Evolutionary conservation across 805 yeast species (phyloP), one percentile per base, ranked within the genome.

Genomic region (Cyberlindnera samutprakarnensis): DNA sequence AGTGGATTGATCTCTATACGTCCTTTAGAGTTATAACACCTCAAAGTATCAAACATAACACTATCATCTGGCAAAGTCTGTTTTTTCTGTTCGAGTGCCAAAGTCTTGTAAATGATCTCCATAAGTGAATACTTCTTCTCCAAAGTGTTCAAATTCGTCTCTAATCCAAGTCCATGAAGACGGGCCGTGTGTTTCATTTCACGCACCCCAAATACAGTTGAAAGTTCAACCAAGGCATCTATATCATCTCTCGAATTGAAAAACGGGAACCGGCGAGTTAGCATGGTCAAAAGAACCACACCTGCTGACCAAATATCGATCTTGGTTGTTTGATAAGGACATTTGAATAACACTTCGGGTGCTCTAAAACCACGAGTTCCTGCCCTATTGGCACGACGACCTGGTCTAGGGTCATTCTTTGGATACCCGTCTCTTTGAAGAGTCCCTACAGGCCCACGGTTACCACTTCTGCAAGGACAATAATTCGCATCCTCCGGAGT

Each of bases 371-470:
- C 87, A 6, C 92, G 88, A 0, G 94, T 83, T 5, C 94, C 94
- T 49, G 98, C 98, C 46, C 98, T 75, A 49, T 92, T 92, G 0
- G 97, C 97, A 36, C 98, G 70, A 47, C 95, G 70, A 2, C 92
- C 84, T 1, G 94, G 82, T 46, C 97, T 67, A 30, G 74, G 73
- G 59, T 92, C 98, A 46, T 83, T 84, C 51, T 85, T 86, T 8
- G 87, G 81, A 50, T 83, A 86, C 2, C 96, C 90, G 18, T 37
- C 38, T 56, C 69, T 64, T 10, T 68, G 33, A 7, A 41, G 28
- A 5, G 35, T 33, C 6, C 33, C 40, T 17, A 31, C 15, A 4
- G 24, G 21, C 47, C 55, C 46, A 42, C 51, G 42, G 43, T 61
- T 19, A 38, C 47, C 24, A 32, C 36, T 18, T 33, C 38, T 27